Evolutionary conservation across 1,139 yeast species (phyloP), one percentile per base, ranked within the genome.

Genomic region (Geotrichum reessii): DNA sequence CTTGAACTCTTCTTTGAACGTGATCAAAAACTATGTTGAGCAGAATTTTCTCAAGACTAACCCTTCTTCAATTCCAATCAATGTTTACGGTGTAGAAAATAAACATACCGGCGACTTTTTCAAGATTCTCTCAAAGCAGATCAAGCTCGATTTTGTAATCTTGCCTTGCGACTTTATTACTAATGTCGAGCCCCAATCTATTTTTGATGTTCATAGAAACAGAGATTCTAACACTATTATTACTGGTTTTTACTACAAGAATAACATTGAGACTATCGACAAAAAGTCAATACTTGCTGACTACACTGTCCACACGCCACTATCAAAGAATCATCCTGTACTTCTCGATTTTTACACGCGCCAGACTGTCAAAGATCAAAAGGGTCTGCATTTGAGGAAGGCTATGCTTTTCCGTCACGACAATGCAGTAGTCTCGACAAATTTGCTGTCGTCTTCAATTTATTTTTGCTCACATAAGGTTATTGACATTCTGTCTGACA

Each of bases 81-180:
- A 51, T 47, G 51, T 60, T 12, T 33, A 52, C 22, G 57, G 60
- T 14, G 59, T 58, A 12, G 59, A 57, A 22, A 42, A 60, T 24
- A 78, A 79, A 5, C 70, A 78, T 25, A 84, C 89, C 28, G 96
- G 96, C n/a, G 84, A 81, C 58, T 76, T 85, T 47, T 70, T 91
- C 58, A 76, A 78, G 33, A 76, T 81, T 57, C 73, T 84, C 66
- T 76, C 81, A 53, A 75, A 73, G 58, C 67, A 73, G 60, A 70
- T 76, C 58, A 66, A 73, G 60, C 70, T 77, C 54, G 82, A 88
- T 69, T 86, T 90, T 68, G 89, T 91, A 22, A 73, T 93, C 48
- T 74, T 95, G 62, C 97, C 99, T 3, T 92, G 98, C 75, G 99
- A 95, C 72, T 87, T 93, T 67, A 78, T 93, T 55, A 90, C 98